These are phyloP conservation scores for Colletotrichum spaethianum DNA, from an alignment of 2,329 filamentous ascomycete genomes.

Conservation along the genomic window DNA sequence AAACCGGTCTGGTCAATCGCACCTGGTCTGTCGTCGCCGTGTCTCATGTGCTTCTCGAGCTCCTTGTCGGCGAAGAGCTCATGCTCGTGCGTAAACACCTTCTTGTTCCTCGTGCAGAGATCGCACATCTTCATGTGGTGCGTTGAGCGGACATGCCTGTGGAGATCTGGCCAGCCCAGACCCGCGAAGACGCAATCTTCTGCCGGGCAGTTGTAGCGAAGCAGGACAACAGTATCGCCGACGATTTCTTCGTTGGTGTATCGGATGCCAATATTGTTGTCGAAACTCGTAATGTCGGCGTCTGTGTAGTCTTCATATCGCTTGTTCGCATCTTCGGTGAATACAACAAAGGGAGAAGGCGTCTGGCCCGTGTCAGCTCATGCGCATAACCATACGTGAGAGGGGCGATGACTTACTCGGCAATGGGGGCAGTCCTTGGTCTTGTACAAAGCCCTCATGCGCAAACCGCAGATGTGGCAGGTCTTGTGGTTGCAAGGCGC, in stretches of 20 bases:
- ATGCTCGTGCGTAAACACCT: slow-evolving; percentile 98
- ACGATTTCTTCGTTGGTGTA: slow-evolving; percentile 92
- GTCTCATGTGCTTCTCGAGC: slow-evolving; percentile 88
- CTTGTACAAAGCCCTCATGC: slow-evolving; percentile 95
- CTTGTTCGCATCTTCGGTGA: slow-evolving; percentile 88
- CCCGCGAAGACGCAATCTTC: slow-evolving; percentile 85
- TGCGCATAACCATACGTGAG: not conserved
- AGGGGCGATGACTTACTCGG: slow-evolving; percentile 69
- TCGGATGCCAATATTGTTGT: slow-evolving; percentile 90
- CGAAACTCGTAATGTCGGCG: slow-evolving; percentile 81
- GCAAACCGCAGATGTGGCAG: slow-evolving; percentile 94
- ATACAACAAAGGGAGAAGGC: slow-evolving; percentile 85
- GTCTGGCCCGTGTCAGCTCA: slow-evolving; percentile 63
- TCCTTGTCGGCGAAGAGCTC: slow-evolving; percentile 88
- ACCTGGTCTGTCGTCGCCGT: slow-evolving; percentile 92
- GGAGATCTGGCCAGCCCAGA: slow-evolving; percentile 71
- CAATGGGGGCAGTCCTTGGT: slow-evolving; percentile 98
- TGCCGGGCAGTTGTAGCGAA: slow-evolving; percentile 97
- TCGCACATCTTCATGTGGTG: slow-evolving; percentile 95
- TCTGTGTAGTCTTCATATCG: slow-evolving; percentile 86
- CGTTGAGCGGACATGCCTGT: slow-evolving; percentile 83
- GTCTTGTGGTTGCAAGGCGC: slow-evolving; percentile 96
- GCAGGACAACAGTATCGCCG: slow-evolving; percentile 87
- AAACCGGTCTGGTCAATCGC: slow-evolving; percentile 95
- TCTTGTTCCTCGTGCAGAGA: slow-evolving; percentile 92